Evolutionary conservation across 305 asterid genomes (phyloP).

Genomic region (Solanum hybrid): DNA sequence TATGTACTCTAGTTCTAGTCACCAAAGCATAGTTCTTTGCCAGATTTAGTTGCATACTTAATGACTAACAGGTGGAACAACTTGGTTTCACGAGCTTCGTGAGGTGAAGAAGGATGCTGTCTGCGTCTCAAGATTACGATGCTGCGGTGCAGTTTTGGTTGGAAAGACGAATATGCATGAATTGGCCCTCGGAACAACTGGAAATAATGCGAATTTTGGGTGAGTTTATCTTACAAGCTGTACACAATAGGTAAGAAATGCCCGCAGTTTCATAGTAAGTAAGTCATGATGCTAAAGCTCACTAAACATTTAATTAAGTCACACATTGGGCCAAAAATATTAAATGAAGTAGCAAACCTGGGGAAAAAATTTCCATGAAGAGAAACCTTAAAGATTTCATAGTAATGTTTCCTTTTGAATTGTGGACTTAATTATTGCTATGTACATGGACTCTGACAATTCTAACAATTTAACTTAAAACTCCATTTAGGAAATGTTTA

Average conservation of each 20-base stretch:
- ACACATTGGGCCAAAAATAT: neutral
- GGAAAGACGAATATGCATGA: constrained; percentile 99
- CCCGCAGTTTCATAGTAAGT: neutral
- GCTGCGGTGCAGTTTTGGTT: constrained; percentile 73
- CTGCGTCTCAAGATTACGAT: constrained; percentile 58
- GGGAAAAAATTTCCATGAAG: neutral
- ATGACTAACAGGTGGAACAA: constrained; percentile 68
- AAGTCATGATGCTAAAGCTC: neutral
- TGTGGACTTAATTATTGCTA: neutral
- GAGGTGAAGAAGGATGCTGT: constrained; percentile 57
- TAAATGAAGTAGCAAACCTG: neutral
- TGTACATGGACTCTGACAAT: neutral
- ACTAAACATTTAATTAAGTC: neutral
- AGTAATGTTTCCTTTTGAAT: neutral
- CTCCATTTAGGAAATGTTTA: neutral
- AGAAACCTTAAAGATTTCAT: neutral
- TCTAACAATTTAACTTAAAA: no score
- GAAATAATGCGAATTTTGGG: constrained; percentile 90
- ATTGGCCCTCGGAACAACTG: constrained; percentile 82
- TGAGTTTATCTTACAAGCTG: constrained; percentile 14
- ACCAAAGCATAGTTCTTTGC: neutral
- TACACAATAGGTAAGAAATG: neutral
- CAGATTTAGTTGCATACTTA: constrained; percentile 12
- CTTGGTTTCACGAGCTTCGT: constrained; percentile 68
- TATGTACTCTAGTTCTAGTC: neutral